phyloP scores from a whole-genome alignment of 169 alveolate species.

The Theileria annulata region DNA sequence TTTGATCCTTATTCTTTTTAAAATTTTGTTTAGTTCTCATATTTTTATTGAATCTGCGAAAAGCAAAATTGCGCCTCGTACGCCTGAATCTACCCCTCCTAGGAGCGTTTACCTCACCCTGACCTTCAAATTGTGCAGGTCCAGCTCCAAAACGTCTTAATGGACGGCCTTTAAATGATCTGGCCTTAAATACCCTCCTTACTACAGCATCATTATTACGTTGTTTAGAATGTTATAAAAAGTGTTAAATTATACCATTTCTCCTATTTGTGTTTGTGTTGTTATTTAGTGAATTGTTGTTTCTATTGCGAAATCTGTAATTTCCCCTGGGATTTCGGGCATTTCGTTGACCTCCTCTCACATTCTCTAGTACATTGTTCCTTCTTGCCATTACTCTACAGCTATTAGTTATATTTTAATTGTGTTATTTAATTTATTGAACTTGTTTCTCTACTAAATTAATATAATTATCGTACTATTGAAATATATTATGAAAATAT shows the following conservation, averaged over 20 bases:
- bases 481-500: neutral
- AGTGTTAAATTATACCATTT: neutral
- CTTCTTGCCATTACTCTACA: slow-evolving; percentile 26
- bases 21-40: slow-evolving; percentile 22
- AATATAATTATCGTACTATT: neutral
- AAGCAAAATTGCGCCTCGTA: neutral
- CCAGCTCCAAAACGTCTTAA: neutral
- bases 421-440: neutral
- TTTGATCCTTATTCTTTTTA: slow-evolving; percentile 28
- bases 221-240: neutral
- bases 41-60: slow-evolving; percentile 15
- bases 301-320: slow-evolving; percentile 4
- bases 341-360: neutral
- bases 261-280: neutral
- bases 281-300: neutral
- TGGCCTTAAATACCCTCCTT: neutral
- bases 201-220: neutral
- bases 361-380: slow-evolving; percentile 19
- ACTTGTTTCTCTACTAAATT: too few species aligned
- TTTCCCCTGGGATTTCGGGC: slow-evolving; percentile 8
- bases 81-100: neutral
- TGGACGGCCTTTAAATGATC: neutral
- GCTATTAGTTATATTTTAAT: neutral
- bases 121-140: neutral
- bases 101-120: neutral